Percentiles rank a stretch among this genome's conserved stretches.
phyloP scores from a whole-genome alignment of 2,329 filamentous ascomycete species.

The Nigrograna mackinnonii region DNA sequence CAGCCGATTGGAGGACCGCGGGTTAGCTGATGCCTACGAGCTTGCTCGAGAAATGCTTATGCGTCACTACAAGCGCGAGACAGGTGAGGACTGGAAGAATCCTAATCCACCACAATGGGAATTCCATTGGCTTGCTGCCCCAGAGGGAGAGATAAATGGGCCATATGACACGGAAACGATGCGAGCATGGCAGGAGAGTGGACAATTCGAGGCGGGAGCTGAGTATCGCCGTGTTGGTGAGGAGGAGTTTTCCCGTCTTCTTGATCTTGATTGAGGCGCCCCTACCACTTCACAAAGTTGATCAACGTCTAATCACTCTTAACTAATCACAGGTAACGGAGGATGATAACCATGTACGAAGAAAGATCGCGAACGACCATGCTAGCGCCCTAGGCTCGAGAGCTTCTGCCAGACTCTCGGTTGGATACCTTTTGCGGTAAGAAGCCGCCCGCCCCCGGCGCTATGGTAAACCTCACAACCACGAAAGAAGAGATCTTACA shows the following conservation, averaged over 20 bases:
- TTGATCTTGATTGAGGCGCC: slow-evolving; percentile 49
- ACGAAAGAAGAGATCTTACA: too few species aligned
- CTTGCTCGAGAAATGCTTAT: slow-evolving; percentile 81
- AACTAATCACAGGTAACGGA: too few species aligned
- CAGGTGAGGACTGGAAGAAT: slow-evolving; percentile 82
- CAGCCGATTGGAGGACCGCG: slow-evolving; percentile 80
- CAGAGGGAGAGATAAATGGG: slow-evolving; percentile 80
- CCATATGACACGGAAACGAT: slow-evolving; percentile 86
- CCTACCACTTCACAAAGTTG: too few species aligned
- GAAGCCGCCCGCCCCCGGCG: too few species aligned
- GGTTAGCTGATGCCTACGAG: slow-evolving; percentile 90
- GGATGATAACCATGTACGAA: too few species aligned
- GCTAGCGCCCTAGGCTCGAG: too few species aligned
- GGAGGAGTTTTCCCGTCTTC: slow-evolving; percentile 46
- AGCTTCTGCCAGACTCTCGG: too few species aligned
- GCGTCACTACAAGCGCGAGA: slow-evolving; percentile 81
- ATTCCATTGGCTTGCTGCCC: slow-evolving; percentile 87
- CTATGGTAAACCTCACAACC: too few species aligned
- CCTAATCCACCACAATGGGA: slow-evolving; percentile 70
- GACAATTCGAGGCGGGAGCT: slow-evolving; percentile 90
- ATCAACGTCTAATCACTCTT: too few species aligned
- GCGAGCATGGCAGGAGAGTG: slow-evolving; percentile 87
- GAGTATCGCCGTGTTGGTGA: slow-evolving; percentile 55
- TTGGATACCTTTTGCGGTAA: too few species aligned
- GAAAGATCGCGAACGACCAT: too few species aligned